Conservation (phyloP, 169 alveolate genomes). For the Plasmodium relictum region DNA sequence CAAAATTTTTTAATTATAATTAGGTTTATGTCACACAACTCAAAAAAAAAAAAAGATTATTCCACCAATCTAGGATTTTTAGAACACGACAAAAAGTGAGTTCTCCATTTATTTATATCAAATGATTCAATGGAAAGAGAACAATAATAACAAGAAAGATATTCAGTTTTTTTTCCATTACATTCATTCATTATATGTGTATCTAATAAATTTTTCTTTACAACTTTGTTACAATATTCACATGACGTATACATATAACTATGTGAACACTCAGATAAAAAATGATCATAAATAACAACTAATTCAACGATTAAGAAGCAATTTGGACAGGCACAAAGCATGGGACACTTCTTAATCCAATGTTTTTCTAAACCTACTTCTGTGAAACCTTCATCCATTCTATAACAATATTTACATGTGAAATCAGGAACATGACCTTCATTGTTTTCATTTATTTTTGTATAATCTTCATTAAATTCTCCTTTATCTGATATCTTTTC, state of each 20-base stretch:
- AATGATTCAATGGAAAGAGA: constrained; percentile 73
- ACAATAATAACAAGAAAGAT: constrained; percentile 74
- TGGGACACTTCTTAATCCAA: constrained; percentile 75
- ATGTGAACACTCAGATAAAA: constrained; percentile 74
- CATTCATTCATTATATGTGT: constrained; percentile 72
- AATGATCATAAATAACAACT: constrained; percentile 77
- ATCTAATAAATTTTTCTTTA: constrained; percentile 64
- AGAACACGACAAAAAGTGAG: constrained; percentile 71
- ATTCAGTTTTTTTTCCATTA: constrained; percentile 61
- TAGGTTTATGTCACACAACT: constrained; percentile 11
- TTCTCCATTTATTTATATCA: constrained; percentile 73
- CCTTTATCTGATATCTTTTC: constrained; percentile 10
- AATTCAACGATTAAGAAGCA: constrained; percentile 74
- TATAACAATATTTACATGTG: constrained; percentile 75
- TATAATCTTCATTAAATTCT: constrained; percentile 43
- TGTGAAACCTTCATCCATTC: constrained; percentile 65
- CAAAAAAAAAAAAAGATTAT: constrained; percentile 10
- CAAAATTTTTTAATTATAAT: constrained; percentile 6
- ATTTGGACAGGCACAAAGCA: constrained; percentile 77
- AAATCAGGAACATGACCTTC: constrained; percentile 46
- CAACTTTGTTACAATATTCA: constrained; percentile 67
- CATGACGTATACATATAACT: constrained; percentile 72
- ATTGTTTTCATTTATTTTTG: constrained; percentile 41
- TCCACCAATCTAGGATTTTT: constrained; percentile 59
- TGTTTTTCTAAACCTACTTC: constrained; percentile 77